A percentile compares a stretch with the other conserved stretches of the same genome.
These are phyloP conservation scores for Fusarium hainanense DNA, from an alignment of 2,329 filamentous ascomycete genomes.

Conservation along the genomic window DNA sequence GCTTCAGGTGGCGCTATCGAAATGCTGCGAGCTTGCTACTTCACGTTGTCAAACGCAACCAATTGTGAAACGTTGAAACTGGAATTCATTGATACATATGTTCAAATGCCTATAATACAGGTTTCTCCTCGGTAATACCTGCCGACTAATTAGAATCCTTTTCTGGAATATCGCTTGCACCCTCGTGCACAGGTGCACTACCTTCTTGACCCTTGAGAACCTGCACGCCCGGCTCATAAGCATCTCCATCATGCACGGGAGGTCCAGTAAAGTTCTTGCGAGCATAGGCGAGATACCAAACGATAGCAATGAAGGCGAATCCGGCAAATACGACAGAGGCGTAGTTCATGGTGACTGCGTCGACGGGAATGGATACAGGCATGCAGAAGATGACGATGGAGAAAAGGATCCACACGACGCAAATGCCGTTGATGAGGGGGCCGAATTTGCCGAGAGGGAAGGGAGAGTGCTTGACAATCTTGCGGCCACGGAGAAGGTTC, in stretches of 20 bases:
- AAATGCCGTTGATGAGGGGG: conserved; percentile 73
- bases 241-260: conserved; percentile 22
- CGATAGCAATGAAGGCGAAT: conserved; percentile 68
- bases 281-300: conserved; percentile 73
- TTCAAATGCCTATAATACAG: conserved; percentile 12
- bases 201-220: conserved; percentile 32
- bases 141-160: conserved; percentile 31
- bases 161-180: conserved; percentile 19
- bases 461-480: conserved; percentile 71
- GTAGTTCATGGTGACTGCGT: conserved; percentile 71
- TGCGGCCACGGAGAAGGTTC: conserved; percentile 73
- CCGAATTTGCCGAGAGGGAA: conserved; percentile 78
- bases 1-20: not conserved
- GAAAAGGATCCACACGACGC: conserved; percentile 76
- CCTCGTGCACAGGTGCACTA: conserved; percentile 11
- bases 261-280: conserved; percentile 73
- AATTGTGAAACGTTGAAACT: not conserved
- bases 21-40: not conserved
- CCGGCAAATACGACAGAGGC: conserved; percentile 73
- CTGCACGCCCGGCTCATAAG: conserved; percentile 33
- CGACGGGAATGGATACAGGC: conserved; percentile 71
- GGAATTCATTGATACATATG: conserved; percentile 24
- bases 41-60: not conserved
- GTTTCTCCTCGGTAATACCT: conserved; percentile 11
- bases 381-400: conserved; percentile 81